Base-by-base conservation (phyloP, 78 protist species). In the Dictyostelium purpureum region DNA sequence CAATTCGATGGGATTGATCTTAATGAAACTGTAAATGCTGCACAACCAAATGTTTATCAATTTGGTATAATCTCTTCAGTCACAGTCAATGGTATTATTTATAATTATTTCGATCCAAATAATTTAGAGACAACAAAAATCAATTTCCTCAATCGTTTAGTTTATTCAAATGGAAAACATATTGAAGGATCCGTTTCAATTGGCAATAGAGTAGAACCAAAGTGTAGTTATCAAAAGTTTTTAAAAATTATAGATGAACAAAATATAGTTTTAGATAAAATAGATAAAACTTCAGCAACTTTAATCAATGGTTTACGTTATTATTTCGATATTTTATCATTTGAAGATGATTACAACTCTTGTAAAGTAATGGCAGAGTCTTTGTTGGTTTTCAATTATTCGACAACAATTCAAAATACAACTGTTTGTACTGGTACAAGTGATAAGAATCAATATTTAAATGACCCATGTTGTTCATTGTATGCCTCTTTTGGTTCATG, bases 391-490 rank as follows among this genome's bases (percentile, higher is more conserved):
- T 35, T 85, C 18, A 52, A 52, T 33, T 35, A 42, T 18, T 31
- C 76, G 2, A 18, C 28, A 0, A 2, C 1, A 3, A 0, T 42
- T 5, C 2, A 12, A 12, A 70, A 82, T 19, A 70, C 79, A 4
- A 70, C 90, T 2, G n/a, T 56, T 24, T 82, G 90, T 42, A n/a
- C 43, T 4, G 31, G 16, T 19, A 61, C 33, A 0, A 16, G 10
- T 11, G 9, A 43, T 24, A 16, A 6, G n/a, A 42, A 37, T 0
- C 6, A 11, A 4, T 85, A 56, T 61, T 19, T 1, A 7, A 11
- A 21, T n/a, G 71, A 85, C 24, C 92, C 92, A 45, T 85, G 92
- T 35, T 85, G 92, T 37, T 47, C 77, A 35, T 5, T 31, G 10
- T 85, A 12, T 33, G 80, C 82, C 57, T 12, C 38, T 6, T 85